Base-by-base conservation (phyloP, 75 land plant genomes). In the Pinus albicaulis region DNA sequence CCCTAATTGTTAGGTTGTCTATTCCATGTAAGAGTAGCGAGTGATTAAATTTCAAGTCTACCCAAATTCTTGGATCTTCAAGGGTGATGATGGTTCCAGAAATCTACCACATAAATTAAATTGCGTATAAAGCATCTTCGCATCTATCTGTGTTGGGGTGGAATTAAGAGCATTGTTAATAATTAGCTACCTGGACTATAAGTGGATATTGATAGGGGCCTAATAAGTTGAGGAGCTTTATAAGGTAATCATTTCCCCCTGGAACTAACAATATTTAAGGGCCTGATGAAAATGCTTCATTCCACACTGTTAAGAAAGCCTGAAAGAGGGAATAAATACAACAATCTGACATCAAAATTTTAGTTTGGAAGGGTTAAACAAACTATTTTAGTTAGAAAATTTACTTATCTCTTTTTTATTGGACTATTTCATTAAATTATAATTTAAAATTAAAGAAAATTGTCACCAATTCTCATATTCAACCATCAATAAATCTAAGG, bases 261-360 rank as follows among this genome's bases (percentile, higher is more conserved):
- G 91, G 86, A 3, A 89, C 83, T 16, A 82, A 7, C 56, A 89
- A 38, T 24, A 77, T 77, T 57, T 56, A 79, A 41, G 19, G 56
- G 36, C 53, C 56, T 38, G 76, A 71, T 12, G 81, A 74, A 78
- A 89, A 89, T 16, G 84, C 84, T 26, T 64, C 75, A 58, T 79
- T 60, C 91, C 91, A 89, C 16, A 86, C 84, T 61, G 79, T 59
- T 22, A 55, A 16, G 72, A 86, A 89, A 52, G 88, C 90, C 92
- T 90, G 12, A 10, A 10, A 8, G 7, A 0, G 8, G 48, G 48
- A 7, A 44, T 44, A 44, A 1, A 7, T 44, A 44, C 7, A 44
- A 44, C 48, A 44, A 44, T 44, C 6, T 44, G 48, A 44, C 48
- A 44, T 44, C 8, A 5, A 6, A 34, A 34, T 34, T 34, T 34